Percentiles rank a stretch among this genome's conserved stretches.
phyloP scores from a whole-genome alignment of 2,329 filamentous ascomycete species.

The Xylaria sp. region DNA sequence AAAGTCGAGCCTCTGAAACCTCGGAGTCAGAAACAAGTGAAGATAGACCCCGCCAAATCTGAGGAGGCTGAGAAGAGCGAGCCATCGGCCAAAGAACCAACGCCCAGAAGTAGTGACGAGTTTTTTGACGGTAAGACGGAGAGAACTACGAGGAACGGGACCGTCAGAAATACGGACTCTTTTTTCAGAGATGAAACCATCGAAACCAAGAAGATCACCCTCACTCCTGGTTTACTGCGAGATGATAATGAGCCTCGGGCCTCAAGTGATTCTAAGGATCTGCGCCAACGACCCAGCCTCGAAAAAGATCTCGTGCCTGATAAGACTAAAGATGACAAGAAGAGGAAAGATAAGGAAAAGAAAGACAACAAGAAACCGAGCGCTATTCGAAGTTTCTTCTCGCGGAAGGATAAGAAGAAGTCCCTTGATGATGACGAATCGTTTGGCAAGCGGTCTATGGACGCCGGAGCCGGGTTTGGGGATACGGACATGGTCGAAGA shows the following conservation, averaged over 20 bases:
- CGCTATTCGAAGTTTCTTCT: constrained; percentile 69
- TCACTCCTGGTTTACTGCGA: constrained; percentile 90
- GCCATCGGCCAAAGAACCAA: constrained; percentile 38
- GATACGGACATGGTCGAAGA: constrained; percentile 59
- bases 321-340: constrained; percentile 71
- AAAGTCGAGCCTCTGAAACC: constrained; percentile 68
- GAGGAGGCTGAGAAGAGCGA: constrained; percentile 52
- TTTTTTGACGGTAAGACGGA: constrained; percentile 66
- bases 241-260: constrained; percentile 72
- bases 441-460: constrained; percentile 71
- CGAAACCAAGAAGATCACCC: constrained; percentile 96
- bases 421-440: constrained; percentile 68
- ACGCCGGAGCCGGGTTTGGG: constrained; percentile 55
- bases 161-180: constrained; percentile 90
- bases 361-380: constrained; percentile 59
- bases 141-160: constrained; percentile 82
- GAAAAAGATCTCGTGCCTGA: constrained; percentile 59
- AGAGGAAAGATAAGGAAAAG: constrained; percentile 70
- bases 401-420: constrained; percentile 70
- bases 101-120: constrained; percentile 71
- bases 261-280: constrained; percentile 58
- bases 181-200: constrained; percentile 97
- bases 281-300: constrained; percentile 69
- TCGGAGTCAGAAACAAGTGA: constrained; percentile 56
- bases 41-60: constrained; percentile 50